These are phyloP conservation scores for Salix suchowensis DNA, from an alignment of 345 rosid species.

Conservation along the genomic window DNA sequence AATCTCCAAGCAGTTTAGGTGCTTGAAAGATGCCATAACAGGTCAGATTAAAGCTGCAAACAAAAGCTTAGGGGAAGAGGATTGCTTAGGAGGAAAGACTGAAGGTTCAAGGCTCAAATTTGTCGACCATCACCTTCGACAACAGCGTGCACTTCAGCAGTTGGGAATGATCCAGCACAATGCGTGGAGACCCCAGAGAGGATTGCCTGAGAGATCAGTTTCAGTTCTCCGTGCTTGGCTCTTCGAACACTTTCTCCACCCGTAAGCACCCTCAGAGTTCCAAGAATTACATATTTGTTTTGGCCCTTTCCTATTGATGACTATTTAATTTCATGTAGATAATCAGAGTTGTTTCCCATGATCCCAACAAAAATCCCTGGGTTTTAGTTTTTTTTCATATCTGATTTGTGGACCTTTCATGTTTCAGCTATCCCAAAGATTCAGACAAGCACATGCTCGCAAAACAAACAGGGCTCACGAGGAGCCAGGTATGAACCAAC, in stretches of 20 bases:
- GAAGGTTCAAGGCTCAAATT: constrained; percentile 92
- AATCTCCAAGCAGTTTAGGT: constrained; percentile 89
- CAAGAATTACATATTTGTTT: background rate
- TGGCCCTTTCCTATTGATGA: too few relatives aligned
- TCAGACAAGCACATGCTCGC: constrained; percentile 92
- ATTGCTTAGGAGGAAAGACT: constrained; percentile 52
- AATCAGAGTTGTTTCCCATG: too few relatives aligned
- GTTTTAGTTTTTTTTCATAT: background rate
- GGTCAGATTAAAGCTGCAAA: constrained; percentile 78
- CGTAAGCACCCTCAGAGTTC: constrained; percentile 44
- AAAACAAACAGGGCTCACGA: constrained; percentile 89
- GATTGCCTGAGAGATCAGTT: constrained; percentile 89
- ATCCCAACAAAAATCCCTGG: too few relatives aligned
- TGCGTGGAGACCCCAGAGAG: constrained; percentile 99
- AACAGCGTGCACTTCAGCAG: constrained; percentile 93
- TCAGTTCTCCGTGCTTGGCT: constrained; percentile 99
- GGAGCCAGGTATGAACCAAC: constrained; percentile 61
- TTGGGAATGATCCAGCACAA: constrained; percentile 96
- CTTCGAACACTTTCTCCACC: constrained; percentile 96
- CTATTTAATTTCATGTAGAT: too few relatives aligned
- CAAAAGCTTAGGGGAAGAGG: constrained; percentile 91
- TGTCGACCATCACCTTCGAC: constrained; percentile 87
- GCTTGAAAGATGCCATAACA: constrained; percentile 83
- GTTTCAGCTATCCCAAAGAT: constrained; percentile 84
- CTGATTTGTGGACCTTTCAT: background rate